These are phyloP conservation scores for Globisporangium uncinulatum DNA, from an alignment of 352 stramenopile species.

Conservation along the genomic window DNA sequence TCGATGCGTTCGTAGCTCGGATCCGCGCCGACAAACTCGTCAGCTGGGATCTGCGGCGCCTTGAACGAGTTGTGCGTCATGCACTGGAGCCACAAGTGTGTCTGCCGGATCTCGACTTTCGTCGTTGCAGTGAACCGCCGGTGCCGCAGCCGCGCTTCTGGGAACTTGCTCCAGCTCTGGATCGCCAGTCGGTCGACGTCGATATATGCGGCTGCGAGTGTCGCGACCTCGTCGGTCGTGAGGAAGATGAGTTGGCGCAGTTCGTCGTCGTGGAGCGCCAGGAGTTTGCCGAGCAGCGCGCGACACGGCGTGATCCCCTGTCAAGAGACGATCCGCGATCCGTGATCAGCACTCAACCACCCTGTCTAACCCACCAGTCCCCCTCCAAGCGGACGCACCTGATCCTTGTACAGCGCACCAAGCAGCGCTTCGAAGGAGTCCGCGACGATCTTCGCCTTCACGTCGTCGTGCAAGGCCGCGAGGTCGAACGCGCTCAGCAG, in stretches of 20 bases:
- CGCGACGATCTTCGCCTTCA: constrained; percentile 69
- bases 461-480: constrained; percentile 35
- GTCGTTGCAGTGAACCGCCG: constrained; percentile 44
- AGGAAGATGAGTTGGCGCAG: constrained; percentile 55
- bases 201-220: constrained; percentile 37
- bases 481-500: constrained; percentile 72
- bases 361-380: not conserved
- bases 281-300: constrained; percentile 52
- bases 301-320: constrained; percentile 59
- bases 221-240: constrained; percentile 43
- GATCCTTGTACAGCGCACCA: constrained; percentile 77
- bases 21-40: constrained; percentile 64
- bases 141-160: constrained; percentile 36
- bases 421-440: constrained; percentile 82
- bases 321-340: too few relatives aligned
- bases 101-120: constrained; percentile 49
- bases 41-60: constrained; percentile 55
- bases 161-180: constrained; percentile 45
- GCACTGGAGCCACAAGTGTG: constrained; percentile 73
- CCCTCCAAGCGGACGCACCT: constrained; percentile 16
- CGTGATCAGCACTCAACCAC: not conserved
- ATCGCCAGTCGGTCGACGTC: constrained; percentile 48
- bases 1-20: constrained; percentile 81
- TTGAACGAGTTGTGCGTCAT: constrained; percentile 78
- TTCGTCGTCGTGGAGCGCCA: constrained; percentile 48